Percentiles rank a stretch among this genome's conserved stretches.
These are phyloP conservation scores for Penicillium sp. DNA, from an alignment of 2,329 filamentous ascomycete species.

Conservation along the genomic window DNA sequence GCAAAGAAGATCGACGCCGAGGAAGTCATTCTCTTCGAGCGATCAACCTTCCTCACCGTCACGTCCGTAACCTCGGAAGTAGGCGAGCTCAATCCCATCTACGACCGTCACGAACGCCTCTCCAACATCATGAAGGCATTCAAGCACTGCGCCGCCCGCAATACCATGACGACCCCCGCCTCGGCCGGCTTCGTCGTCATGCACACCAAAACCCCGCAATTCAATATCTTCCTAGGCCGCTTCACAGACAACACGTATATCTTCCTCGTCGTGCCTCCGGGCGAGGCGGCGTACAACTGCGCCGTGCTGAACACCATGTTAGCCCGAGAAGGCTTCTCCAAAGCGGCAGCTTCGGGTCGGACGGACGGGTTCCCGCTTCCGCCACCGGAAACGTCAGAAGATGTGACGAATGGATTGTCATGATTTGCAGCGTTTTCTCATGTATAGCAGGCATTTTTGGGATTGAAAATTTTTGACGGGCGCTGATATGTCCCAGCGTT, in stretches of 20 bases:
- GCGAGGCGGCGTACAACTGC: slow-evolving; percentile 86
- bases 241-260: slow-evolving; percentile 98
- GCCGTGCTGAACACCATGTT: slow-evolving; percentile 88
- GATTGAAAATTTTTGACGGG: slow-evolving; percentile 15
- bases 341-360: slow-evolving; percentile 52
- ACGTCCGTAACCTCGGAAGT: slow-evolving; percentile 79
- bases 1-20: slow-evolving; percentile 86
- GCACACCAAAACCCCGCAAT: slow-evolving; percentile 56
- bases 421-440: slow-evolving; percentile 16
- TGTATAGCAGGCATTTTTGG: slow-evolving; percentile 20
- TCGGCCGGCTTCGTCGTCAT: slow-evolving; percentile 46
- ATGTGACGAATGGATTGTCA: slow-evolving; percentile 8
- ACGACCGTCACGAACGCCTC: slow-evolving; percentile 90
- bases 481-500: slow-evolving; percentile 22
- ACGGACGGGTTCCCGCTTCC: slow-evolving; percentile 44
- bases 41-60: slow-evolving; percentile 94
- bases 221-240: slow-evolving; percentile 92
- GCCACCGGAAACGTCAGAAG: slow-evolving; percentile 30
- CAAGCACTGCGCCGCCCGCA: slow-evolving; percentile 68
- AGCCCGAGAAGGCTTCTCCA: slow-evolving; percentile 76
- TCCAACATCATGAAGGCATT: slow-evolving; percentile 98
- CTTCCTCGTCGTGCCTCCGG: slow-evolving; percentile 84
- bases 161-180: slow-evolving; percentile 45
- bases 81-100: slow-evolving; percentile 78
- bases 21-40: slow-evolving; percentile 91